These are phyloP conservation scores for Micromonas commoda DNA, from an alignment of 139 green algal genomes.

Conservation along the genomic window DNA sequence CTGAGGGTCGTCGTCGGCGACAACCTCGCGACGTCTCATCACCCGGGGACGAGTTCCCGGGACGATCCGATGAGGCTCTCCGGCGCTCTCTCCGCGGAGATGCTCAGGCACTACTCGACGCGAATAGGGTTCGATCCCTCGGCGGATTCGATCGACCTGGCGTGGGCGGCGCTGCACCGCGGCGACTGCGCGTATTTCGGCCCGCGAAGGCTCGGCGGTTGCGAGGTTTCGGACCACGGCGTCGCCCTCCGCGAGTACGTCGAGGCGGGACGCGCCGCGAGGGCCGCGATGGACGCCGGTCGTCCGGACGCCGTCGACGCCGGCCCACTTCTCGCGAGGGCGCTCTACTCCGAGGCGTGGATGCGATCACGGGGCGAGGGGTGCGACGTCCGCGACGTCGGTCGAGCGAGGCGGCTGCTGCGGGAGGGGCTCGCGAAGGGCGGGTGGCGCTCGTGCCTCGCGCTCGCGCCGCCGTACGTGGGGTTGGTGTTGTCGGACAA, in stretches of 20 bases:
- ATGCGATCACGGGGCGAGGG: background rate
- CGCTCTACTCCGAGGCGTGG: background rate
- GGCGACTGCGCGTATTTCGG: constrained; percentile 12
- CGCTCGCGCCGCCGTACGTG: background rate
- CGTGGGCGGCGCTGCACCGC: background rate
- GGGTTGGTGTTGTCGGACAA: background rate
- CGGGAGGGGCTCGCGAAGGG: background rate
- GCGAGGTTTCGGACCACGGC: no score
- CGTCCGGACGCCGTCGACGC: no score
- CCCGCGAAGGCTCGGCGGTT: no score
- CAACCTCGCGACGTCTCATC: no score
- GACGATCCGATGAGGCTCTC: background rate
- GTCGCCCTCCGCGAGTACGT: no score
- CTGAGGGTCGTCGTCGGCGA: no score
- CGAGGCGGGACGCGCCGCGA: no score
- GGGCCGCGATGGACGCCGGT: background rate
- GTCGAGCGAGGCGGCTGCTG: background rate
- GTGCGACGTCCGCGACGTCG: background rate
- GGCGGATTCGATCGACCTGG: background rate
- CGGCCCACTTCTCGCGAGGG: background rate
- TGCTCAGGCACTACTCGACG: background rate
- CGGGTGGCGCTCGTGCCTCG: background rate
- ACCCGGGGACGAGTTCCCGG: background rate
- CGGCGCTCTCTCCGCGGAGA: no score
- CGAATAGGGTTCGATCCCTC: background rate